phyloP scores from a whole-genome alignment of 1,139 yeast genomes.

The Suhomyces kunorum region DNA sequence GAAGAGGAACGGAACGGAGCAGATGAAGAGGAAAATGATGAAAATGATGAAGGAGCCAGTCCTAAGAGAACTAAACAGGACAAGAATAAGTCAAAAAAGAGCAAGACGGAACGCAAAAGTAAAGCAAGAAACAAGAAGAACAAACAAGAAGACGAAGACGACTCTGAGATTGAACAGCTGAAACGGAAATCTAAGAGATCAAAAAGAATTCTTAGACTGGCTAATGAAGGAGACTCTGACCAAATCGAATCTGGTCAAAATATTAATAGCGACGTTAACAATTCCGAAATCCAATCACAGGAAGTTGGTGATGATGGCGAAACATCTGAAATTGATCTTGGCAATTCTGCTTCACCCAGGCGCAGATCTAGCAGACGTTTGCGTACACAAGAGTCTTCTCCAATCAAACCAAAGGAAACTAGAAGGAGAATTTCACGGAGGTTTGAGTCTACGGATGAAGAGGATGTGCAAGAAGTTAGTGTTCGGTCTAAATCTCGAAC shows the following conservation, averaged over 20 bases:
- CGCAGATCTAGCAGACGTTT: background rate
- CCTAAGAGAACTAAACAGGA: slow-evolving; percentile 1
- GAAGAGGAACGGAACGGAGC: background rate
- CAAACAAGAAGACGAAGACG: background rate
- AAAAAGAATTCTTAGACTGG: background rate
- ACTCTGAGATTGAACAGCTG: background rate
- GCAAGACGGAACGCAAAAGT: background rate
- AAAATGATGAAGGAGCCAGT: background rate
- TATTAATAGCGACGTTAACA: background rate
- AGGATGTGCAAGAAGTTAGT: background rate
- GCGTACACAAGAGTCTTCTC: background rate
- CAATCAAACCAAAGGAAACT: background rate
- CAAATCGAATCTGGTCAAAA: background rate
- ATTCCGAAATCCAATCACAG: background rate
- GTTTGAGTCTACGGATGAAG: background rate
- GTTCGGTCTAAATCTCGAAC: background rate
- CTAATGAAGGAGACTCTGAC: background rate
- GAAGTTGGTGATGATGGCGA: background rate
- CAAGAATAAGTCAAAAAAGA: slow-evolving; percentile 1
- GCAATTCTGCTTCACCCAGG: background rate
- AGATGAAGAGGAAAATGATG: background rate
- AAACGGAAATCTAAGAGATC: background rate
- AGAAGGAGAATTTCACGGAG: background rate
- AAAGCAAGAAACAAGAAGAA: slow-evolving; percentile 5
- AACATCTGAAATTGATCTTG: background rate